A percentile compares a stretch with the other conserved stretches of the same genome.
phyloP scores from a whole-genome alignment of 345 rosid species.

The Murraya koenigii region DNA sequence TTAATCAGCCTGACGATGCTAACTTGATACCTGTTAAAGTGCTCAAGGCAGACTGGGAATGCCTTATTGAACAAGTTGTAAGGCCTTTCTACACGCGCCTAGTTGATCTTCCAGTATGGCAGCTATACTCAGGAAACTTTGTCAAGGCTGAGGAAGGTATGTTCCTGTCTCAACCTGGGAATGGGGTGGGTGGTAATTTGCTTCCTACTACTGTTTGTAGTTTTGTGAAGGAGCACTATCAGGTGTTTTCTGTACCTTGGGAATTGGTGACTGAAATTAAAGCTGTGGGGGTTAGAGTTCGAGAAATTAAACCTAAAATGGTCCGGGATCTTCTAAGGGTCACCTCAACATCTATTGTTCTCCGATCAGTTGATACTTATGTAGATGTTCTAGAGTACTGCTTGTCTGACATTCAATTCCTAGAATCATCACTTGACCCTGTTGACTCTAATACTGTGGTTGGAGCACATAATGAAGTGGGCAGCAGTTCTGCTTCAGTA shows the following conservation, averaged over 20 bases:
- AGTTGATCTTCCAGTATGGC: conserved; percentile 94
- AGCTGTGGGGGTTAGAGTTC: conserved; percentile 62
- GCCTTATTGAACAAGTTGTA: conserved; percentile 71
- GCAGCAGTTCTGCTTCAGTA: conserved; percentile 31
- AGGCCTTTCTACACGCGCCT: conserved; percentile 80
- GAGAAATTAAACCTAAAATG: conserved; percentile 93
- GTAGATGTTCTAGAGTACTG: conserved; percentile 90
- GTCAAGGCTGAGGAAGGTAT: conserved; percentile 94
- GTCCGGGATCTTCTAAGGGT: conserved; percentile 76
- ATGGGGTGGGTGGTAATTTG: conserved; percentile 66
- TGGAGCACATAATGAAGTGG: conserved; percentile 32
- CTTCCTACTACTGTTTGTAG: conserved; percentile 93
- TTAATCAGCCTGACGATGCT: conserved; percentile 33
- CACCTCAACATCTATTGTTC: conserved; percentile 65
- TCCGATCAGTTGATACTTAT: conserved; percentile 80
- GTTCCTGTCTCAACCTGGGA: conserved; percentile 93
- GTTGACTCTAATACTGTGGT: conserved; percentile 16
- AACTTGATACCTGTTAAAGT: conserved; percentile 31
- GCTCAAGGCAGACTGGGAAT: conserved; percentile 65
- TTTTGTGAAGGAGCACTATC: conserved; percentile 93
- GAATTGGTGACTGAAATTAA: conserved; percentile 83
- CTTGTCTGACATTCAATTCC: conserved; percentile 74
- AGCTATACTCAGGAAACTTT: conserved; percentile 81
- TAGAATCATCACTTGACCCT: conserved; percentile 30
- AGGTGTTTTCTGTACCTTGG: conserved; percentile 93